phyloP scores from a whole-genome alignment of 805 yeast species.

The Teunomyces panamensis region DNA sequence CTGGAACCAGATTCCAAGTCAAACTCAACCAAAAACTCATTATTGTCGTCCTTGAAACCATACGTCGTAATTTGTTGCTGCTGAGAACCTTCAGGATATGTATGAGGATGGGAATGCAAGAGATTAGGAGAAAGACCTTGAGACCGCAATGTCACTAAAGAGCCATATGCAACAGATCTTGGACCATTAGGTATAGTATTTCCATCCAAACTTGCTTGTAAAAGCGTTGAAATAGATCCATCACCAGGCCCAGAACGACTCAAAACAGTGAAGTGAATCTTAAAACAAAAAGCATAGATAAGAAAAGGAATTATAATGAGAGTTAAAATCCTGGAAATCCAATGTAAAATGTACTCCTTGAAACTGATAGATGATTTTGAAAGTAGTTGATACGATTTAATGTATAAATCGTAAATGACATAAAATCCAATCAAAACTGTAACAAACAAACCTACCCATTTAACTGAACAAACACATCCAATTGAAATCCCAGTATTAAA shows the following conservation, averaged over 20 bases:
- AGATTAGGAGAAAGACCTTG: slow-evolving; percentile 72
- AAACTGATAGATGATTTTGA: slow-evolving; percentile 13
- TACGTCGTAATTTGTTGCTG: slow-evolving; percentile 96
- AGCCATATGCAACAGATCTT: slow-evolving; percentile 59
- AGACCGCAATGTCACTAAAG: slow-evolving; percentile 61
- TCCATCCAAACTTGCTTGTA: slow-evolving; percentile 81
- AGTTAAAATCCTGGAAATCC: slow-evolving; percentile 64
- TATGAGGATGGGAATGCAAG: slow-evolving; percentile 83
- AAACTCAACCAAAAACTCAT: slow-evolving; percentile 88
- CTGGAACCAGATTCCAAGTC: slow-evolving; percentile 41
- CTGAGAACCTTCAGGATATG: slow-evolving; percentile 85
- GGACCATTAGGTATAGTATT: slow-evolving; percentile 67
- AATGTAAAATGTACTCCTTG: slow-evolving; percentile 53
- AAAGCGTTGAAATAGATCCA: slow-evolving; percentile 81
- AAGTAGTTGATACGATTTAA: slow-evolving; percentile 38
- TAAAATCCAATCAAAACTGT: slow-evolving; percentile 61
- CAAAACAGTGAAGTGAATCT: slow-evolving; percentile 73
- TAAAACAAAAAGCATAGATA: slow-evolving; percentile 72
- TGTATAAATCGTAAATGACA: slow-evolving; percentile 50
- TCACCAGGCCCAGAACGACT: slow-evolving; percentile 90
- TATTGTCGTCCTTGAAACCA: slow-evolving; percentile 92
- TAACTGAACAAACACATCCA: slow-evolving; percentile 82
- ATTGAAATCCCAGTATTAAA: slow-evolving; percentile 60
- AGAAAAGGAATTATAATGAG: slow-evolving; percentile 70
- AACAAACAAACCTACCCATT: slow-evolving; percentile 80